Percentiles rank a stretch among this genome's conserved stretches.
Evolutionary conservation across 1,139 yeast genomes (phyloP).

Genomic region (Tardiomyces digboiensis): DNA sequence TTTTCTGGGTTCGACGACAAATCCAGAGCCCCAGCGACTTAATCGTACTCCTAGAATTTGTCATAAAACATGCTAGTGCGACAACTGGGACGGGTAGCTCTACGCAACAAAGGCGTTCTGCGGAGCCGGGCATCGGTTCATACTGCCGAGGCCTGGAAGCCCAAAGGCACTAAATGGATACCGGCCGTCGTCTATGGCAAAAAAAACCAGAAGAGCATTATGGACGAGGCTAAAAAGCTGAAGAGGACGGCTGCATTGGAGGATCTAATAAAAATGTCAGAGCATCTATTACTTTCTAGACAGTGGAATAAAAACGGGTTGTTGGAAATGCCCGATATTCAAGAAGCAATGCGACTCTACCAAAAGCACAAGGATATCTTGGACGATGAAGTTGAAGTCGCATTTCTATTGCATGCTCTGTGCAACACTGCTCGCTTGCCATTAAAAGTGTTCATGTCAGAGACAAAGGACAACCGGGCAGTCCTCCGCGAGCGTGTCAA

Average conservation of each 20-base stretch:
- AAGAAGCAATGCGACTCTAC: constrained; percentile 19
- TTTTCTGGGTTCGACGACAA: no score
- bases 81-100: no score
- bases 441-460: constrained; percentile 8
- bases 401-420: constrained; percentile 18
- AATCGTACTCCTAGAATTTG: no score
- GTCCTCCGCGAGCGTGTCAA: constrained; percentile 7
- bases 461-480: constrained; percentile 12
- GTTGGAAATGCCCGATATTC: constrained; percentile 14
- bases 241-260: neutral
- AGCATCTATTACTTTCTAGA: constrained; percentile 10
- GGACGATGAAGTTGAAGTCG: constrained; percentile 15
- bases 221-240: neutral
- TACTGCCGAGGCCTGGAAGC: no score
- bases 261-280: constrained; percentile 1
- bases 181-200: no score
- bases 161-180: no score
- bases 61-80: no score
- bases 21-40: no score
- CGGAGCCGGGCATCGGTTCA: no score
- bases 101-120: no score
- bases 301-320: constrained; percentile 12
- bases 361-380: constrained; percentile 13
- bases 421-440: constrained; percentile 17
- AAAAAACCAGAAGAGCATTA: neutral